Evolutionary conservation across 805 yeast genomes (phyloP), one percentile per base, ranked within the genome.

Genomic region (Kregervanrija fluxuum): DNA sequence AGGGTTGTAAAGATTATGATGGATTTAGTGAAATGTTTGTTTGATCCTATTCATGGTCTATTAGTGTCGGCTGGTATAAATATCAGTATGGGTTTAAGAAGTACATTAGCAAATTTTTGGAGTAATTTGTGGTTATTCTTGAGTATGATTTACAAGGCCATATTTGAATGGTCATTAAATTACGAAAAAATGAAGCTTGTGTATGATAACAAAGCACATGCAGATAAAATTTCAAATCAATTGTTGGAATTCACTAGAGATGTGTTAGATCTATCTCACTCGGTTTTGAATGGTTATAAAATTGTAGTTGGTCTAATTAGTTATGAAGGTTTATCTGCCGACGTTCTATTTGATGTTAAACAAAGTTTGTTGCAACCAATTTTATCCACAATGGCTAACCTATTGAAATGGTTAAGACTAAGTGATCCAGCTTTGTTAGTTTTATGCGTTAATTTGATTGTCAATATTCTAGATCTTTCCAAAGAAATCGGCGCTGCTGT

Each of bases 331-430:
- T 56, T 54, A 12, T 22, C 46, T 8, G 39, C 41, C 2, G 49
- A 49, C 10, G 46, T 52, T 44, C 46, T 28, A 40, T 54, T 9
- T 48, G 52, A 43, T 5, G 36, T 55, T 13, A 60, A 63, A 35
- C 48, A 49, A 12, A 44, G 50, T 14, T 57, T 84, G n/a, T 73
- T 83, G 45, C 59, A 66, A 9, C 71, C 71, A 22, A 72, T 85
- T 32, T 69, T 85, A 57, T 65, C 68, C n/a, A 77, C 93, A 0
- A 77, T 90, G 48, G 72, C 72, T 11, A 70, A 79, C 43, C 80
- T 86, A 70, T 71, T 86, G 32, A 81, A 79, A 35, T 85, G 97
- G 95, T 69, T 91, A 30, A 72, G 93, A 47, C 68, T 91, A 39
- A 87, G 91, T 47, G 97, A 90, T 61, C 69, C 76, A 6, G 84